Evolutionary conservation across 2,329 filamentous ascomycete genomes (phyloP).

Genomic region (Fulvia fulva): DNA sequence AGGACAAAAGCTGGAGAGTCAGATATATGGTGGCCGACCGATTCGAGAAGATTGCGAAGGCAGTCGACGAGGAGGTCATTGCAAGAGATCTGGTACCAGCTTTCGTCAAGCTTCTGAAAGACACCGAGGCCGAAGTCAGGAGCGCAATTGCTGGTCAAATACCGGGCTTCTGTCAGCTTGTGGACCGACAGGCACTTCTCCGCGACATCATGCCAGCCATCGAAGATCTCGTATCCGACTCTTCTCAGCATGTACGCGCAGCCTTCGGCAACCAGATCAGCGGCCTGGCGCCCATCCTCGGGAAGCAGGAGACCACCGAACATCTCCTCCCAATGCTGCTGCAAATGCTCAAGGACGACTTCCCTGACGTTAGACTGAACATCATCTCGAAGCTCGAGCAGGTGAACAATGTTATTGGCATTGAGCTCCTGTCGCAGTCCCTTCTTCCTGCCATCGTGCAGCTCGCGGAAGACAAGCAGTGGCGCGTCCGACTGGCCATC

Average conservation of each 20-base stretch:
- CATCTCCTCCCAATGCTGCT: constrained; percentile 98
- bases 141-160: constrained; percentile 97
- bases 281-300: constrained; percentile 90
- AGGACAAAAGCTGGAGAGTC: constrained; percentile 99
- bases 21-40: constrained; percentile 98
- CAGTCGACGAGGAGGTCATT: constrained; percentile 94
- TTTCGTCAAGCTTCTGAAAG: constrained; percentile 96
- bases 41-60: constrained; percentile 99
- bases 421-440: constrained; percentile 92
- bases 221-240: constrained; percentile 92
- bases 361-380: constrained; percentile 94
- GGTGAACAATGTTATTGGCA: constrained; percentile 98
- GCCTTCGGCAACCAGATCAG: constrained; percentile 96
- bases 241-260: constrained; percentile 92
- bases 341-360: constrained; percentile 99
- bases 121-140: constrained; percentile 94
- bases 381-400: constrained; percentile 99
- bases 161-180: constrained; percentile 87
- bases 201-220: constrained; percentile 96
- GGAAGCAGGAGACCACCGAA: constrained; percentile 97
- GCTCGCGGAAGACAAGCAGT: constrained; percentile 97
- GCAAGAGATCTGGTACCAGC: constrained; percentile 89
- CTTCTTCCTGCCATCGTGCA: constrained; percentile 96
- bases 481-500: constrained; percentile 94
- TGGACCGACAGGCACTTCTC: constrained; percentile 81